Conservation (phyloP, 352 stramenopile genomes). For the Globisporangium alternatum region DNA sequence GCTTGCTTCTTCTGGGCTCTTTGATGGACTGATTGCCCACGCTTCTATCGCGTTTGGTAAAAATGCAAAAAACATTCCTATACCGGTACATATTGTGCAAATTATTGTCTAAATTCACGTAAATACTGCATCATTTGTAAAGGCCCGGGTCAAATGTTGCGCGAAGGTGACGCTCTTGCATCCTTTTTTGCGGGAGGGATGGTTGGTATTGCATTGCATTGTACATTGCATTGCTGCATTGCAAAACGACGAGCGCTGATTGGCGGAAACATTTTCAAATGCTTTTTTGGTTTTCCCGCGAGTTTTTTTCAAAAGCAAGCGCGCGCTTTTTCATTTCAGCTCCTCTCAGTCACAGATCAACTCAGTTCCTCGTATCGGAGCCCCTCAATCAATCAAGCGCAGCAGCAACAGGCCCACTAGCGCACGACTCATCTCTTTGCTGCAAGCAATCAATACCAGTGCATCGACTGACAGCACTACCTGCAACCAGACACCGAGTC, state of each 20-base stretch:
- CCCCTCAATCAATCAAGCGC: neutral
- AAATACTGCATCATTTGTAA: too few species aligned
- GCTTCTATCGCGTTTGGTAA: neutral
- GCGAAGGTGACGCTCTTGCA: constrained; percentile 3
- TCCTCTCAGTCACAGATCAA: constrained; percentile 1
- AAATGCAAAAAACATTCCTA: too few species aligned
- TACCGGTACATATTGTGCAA: too few species aligned
- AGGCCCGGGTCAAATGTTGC: neutral
- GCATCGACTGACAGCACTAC: too few species aligned
- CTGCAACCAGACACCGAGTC: neutral
- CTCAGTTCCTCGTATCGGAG: constrained; percentile 6
- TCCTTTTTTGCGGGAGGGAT: constrained; percentile 10
- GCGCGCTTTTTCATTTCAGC: constrained; percentile 14
- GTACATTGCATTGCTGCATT: neutral
- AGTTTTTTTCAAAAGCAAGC: constrained; percentile 15
- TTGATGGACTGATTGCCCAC: neutral
- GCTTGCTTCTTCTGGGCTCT: neutral
- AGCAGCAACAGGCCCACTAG: neutral
- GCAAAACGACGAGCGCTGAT: constrained; percentile 26
- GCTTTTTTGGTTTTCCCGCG: constrained; percentile 11
- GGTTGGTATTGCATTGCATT: too few species aligned
- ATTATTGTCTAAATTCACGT: too few species aligned
- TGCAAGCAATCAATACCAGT: neutral
- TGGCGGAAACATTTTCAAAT: constrained; percentile 23
- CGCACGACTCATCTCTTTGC: neutral